Base-by-base conservation (phyloP, 1,139 yeast genomes). In the Yamadazyma conglobata region DNA sequence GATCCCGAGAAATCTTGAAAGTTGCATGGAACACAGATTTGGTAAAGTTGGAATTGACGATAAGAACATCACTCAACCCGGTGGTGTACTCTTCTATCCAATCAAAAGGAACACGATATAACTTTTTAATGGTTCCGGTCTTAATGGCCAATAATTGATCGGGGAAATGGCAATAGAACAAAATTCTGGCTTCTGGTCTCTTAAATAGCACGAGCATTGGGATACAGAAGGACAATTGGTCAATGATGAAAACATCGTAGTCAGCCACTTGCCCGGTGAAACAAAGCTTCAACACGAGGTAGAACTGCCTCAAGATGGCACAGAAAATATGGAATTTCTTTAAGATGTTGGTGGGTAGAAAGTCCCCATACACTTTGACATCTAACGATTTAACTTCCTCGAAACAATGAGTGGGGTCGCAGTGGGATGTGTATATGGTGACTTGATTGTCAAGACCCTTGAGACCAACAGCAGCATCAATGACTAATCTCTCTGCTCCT, bases 81-180 rank as follows among this genome's bases (percentile, higher is more conserved):
- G 95, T 87, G 4, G 95, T 73, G 64, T 84, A 69, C 43, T 85
- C 88, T 57, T 91, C 99, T 15, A 84, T 59, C 28, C 63, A 47
- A 56, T 91, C 95, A 55, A 91, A 91, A 0, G 96, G 94, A 4
- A 73, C 35, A 39, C 99, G 66, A 56, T 91, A 91, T 1, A 84
- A 33, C 36, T 60, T 62, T 45, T 87, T 82, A 10, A 83, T 22
- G 2, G 70, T 27, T 3, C 81, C 66, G 1, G 68, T 61, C 30
- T 81, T 79, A 15, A 67, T 64, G 0, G 96, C 79, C 30, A 91
- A 60, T 28, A 83, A 63, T 50, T 85, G 85, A 56, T 91, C 99
- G 0, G 99, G 98, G 56, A 91, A 91, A 59, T 91, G 99, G 47
- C 98, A 89, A 56, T 91, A 91, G 52, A 91, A 91, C 31, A 91